A percentile compares a stretch with the other conserved stretches of the same genome.
Evolutionary conservation across 1,284 basidiomycete genomes (phyloP).

Genomic region (Agaricales sp.): DNA sequence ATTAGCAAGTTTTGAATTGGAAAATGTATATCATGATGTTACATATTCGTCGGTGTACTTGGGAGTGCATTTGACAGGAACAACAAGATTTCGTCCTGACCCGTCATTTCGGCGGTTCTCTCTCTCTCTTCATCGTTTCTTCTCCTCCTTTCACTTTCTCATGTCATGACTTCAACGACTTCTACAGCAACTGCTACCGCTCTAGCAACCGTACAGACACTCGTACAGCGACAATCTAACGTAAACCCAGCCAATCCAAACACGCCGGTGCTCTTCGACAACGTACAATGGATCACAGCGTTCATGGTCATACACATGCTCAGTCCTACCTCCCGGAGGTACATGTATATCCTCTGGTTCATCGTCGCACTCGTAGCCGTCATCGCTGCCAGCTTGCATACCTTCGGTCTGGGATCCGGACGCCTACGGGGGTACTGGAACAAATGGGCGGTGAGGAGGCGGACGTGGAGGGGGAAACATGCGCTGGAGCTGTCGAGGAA

Average conservation of each 20-base stretch:
- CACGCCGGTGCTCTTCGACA: not conserved
- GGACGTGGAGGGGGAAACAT: conserved; percentile 30
- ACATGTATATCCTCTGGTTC: conserved; percentile 47
- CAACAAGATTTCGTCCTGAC: not conserved
- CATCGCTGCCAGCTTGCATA: conserved; percentile 28
- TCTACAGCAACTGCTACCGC: not conserved
- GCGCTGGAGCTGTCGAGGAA: conserved; percentile 11
- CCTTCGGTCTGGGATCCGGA: conserved; percentile 29
- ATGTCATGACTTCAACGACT: not conserved
- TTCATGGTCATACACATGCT: conserved; percentile 46
- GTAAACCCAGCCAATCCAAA: not conserved
- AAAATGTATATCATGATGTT: no score
- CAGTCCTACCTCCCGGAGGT: conserved; percentile 39
- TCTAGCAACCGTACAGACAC: not conserved
- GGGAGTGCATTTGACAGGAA: no score
- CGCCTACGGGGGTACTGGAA: conserved; percentile 38
- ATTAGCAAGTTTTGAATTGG: no score
- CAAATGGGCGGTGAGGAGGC: conserved; percentile 43
- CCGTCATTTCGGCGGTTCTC: not conserved
- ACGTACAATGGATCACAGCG: conserved; percentile 36
- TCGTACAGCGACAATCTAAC: not conserved
- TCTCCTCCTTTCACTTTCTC: not conserved
- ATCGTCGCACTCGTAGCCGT: conserved; percentile 31
- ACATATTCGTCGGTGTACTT: no score
- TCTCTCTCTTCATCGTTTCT: no score